Conservation (phyloP, 257 asterid species). For the Coffea canephora region DNA sequence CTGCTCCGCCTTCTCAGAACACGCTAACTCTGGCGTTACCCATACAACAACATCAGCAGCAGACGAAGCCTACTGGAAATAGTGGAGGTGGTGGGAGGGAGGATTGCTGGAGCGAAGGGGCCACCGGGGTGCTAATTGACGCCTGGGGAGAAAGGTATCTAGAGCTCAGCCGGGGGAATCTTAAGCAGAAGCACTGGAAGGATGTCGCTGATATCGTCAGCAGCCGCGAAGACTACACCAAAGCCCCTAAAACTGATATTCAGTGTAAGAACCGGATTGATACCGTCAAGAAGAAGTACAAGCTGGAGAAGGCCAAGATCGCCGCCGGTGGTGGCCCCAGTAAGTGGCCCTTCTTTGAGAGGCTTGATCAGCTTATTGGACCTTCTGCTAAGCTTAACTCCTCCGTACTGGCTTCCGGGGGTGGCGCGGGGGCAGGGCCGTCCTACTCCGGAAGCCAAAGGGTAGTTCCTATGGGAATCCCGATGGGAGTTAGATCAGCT, state of each 20-base stretch:
- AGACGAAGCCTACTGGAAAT: slow-evolving; percentile 34
- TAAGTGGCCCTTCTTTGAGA: slow-evolving; percentile 64
- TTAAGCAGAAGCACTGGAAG: slow-evolving; percentile 87
- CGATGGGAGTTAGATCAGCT: slow-evolving; percentile 38
- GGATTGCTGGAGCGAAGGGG: slow-evolving; percentile 97
- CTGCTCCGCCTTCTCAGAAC: slow-evolving; percentile 46
- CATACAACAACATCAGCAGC: slow-evolving; percentile 25
- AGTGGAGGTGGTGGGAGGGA: slow-evolving; percentile 55
- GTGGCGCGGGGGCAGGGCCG: slow-evolving; percentile 9
- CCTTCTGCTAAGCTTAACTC: slow-evolving; percentile 37
- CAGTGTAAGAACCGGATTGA: slow-evolving; percentile 96
- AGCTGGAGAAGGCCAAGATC: slow-evolving; percentile 81
- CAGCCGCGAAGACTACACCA: slow-evolving; percentile 50
- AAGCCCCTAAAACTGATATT: slow-evolving; percentile 69
- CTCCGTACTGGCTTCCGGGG: slow-evolving; percentile 12
- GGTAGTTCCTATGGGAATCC: slow-evolving; percentile 45
- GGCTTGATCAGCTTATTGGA: slow-evolving; percentile 65
- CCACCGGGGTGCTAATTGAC: slow-evolving; percentile 67
- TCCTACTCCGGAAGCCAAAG: slow-evolving; percentile 10
- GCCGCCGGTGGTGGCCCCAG: slow-evolving; percentile 54
- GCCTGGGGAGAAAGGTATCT: slow-evolving; percentile 88
- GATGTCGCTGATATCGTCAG: slow-evolving; percentile 80
- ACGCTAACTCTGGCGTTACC: slow-evolving; percentile 68
- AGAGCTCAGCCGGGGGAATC: slow-evolving; percentile 83
- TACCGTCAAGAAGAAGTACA: slow-evolving; percentile 88